These are phyloP conservation scores for Dryas integrifolia DNA, from an alignment of 331 rosid genomes.

Conservation along the genomic window DNA sequence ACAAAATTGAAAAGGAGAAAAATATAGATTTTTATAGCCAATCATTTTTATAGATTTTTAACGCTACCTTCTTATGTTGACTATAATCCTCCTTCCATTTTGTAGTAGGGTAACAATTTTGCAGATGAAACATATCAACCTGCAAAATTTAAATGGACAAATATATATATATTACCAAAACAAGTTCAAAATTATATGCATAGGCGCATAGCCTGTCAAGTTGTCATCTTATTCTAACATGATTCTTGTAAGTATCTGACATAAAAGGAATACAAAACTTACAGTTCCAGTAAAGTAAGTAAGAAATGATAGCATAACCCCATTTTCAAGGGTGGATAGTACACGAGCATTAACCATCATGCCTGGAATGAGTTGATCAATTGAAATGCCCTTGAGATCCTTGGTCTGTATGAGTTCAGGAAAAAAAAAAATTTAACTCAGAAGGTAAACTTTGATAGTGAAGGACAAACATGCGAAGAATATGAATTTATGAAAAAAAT, in stretches of 20 bases:
- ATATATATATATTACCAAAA: not conserved
- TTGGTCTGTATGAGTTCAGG: conserved; percentile 56
- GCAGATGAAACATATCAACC: conserved; percentile 90
- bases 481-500: not conserved
- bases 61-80: conserved; percentile 70
- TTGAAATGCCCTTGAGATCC: conserved; percentile 82
- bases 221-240: conserved; percentile 21
- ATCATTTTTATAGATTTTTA: not conserved
- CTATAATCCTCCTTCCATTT: conserved; percentile 70
- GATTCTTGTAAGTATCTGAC: conserved; percentile 8
- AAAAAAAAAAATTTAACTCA: conserved; percentile 27
- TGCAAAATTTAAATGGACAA: conserved; percentile 30
- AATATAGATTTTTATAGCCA: not conserved
- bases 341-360: conserved; percentile 89
- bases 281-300: conserved; percentile 96
- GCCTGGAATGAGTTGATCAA: conserved; percentile 92
- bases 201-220: not conserved
- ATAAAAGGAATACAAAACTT: conserved; percentile 37
- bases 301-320: conserved; percentile 85
- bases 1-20: not conserved
- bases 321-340: conserved; percentile 82
- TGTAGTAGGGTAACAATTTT: conserved; percentile 52
- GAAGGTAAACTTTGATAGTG: conserved; percentile 4
- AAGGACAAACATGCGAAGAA: conserved; percentile 9
- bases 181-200: not conserved